Evolutionary conservation across 805 yeast genomes (phyloP).

Genomic region (Barnettozyma californica): DNA sequence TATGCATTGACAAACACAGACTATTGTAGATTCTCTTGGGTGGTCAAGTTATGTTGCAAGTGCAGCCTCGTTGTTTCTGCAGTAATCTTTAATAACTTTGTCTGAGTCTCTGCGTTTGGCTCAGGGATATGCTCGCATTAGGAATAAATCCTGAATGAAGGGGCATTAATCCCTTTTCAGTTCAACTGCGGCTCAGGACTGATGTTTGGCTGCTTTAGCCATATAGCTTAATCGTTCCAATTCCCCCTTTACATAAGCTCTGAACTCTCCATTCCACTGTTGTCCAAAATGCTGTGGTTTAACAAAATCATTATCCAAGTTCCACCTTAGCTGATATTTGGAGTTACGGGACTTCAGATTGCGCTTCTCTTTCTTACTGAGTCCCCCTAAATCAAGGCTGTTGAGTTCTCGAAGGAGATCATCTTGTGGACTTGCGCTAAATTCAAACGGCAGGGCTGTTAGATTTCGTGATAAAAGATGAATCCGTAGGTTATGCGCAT

Average conservation of each 20-base stretch:
- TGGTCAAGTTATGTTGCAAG: no score
- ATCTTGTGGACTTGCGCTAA: not conserved
- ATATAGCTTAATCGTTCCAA: conserved; percentile 9
- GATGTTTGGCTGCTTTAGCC: conserved; percentile 1
- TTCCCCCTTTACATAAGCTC: conserved; percentile 3
- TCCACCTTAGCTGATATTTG: conserved; percentile 5
- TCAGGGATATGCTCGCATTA: no score
- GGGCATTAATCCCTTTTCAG: not conserved
- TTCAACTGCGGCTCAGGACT: not conserved
- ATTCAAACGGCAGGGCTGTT: not conserved
- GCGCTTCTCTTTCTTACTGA: conserved; percentile 1
- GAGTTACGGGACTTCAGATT: not conserved
- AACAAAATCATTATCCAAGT: not conserved
- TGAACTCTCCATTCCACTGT: conserved; percentile 7
- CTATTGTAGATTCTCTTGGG: no score
- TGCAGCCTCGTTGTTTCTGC: no score
- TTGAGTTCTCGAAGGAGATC: not conserved
- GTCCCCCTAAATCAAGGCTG: not conserved
- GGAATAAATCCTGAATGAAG: no score
- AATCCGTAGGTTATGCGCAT: not conserved
- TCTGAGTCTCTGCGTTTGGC: no score
- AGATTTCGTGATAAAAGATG: not conserved
- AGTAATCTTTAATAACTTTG: no score
- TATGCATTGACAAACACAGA: no score
- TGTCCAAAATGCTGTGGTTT: conserved; percentile 11